Conservation (phyloP, 1,284 basidiomycete genomes). For the Thecaphora thlaspeos region DNA sequence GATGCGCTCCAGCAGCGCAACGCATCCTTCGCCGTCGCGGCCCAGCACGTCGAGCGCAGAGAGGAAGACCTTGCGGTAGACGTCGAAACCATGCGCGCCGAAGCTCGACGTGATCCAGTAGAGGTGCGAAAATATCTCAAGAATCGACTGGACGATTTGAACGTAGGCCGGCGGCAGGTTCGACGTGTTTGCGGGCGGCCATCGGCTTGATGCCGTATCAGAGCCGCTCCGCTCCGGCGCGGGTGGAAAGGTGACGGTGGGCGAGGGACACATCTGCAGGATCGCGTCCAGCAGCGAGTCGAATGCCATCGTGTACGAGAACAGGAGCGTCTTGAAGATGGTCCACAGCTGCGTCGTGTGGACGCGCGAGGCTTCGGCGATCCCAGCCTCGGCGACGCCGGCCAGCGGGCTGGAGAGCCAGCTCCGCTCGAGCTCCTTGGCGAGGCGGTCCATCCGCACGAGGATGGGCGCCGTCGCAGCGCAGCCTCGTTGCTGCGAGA, state of each 20-base stretch:
- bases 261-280: slow-evolving; percentile 52
- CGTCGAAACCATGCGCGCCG: slow-evolving; percentile 49
- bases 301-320: slow-evolving; percentile 53
- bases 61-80: slow-evolving; percentile 53
- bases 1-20: slow-evolving; percentile 29
- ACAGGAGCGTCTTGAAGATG: slow-evolving; percentile 49
- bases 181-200: slow-evolving; percentile 33
- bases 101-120: slow-evolving; percentile 53
- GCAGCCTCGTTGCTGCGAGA: too few species aligned
- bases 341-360: slow-evolving; percentile 45
- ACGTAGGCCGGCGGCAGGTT: slow-evolving; percentile 46
- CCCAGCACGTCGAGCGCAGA: slow-evolving; percentile 50
- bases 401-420: slow-evolving; percentile 33
- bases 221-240: neutral
- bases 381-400: slow-evolving; percentile 19
- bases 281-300: slow-evolving; percentile 51
- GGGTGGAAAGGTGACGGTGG: slow-evolving; percentile 34
- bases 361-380: slow-evolving; percentile 16
- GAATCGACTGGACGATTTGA: slow-evolving; percentile 27
- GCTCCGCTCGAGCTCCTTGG: slow-evolving; percentile 12
- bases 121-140: slow-evolving; percentile 40
- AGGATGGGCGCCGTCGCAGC: slow-evolving; percentile 16
- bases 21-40: slow-evolving; percentile 45
- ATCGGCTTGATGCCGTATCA: slow-evolving; percentile 1
- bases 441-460: slow-evolving; percentile 32